Evolutionary conservation across 2,329 filamentous ascomycete genomes (phyloP).

Genomic region (Fusarium pininemorale): DNA sequence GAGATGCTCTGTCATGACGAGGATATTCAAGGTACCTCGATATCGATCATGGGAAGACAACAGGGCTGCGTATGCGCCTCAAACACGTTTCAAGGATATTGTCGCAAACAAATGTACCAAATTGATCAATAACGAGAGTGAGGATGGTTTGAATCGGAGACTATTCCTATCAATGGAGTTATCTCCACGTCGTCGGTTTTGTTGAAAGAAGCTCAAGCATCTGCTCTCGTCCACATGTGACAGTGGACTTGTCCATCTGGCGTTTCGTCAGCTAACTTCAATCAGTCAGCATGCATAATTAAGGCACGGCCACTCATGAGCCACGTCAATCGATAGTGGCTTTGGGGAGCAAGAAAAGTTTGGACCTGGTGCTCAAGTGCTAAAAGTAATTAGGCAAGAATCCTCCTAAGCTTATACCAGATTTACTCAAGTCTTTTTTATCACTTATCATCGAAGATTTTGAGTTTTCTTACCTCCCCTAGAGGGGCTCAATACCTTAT

Average conservation of each 20-base stretch:
- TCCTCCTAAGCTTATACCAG: not conserved
- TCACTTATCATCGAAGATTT: not conserved
- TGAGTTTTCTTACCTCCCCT: not conserved
- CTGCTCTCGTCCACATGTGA: constrained; percentile 41
- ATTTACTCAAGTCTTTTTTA: not conserved
- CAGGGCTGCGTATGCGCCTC: constrained; percentile 34
- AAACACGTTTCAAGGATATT: not conserved
- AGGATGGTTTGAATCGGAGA: constrained; percentile 3
- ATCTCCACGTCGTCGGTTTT: constrained; percentile 33
- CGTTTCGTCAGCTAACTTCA: constrained; percentile 41
- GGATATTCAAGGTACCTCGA: constrained; percentile 30
- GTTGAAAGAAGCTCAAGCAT: constrained; percentile 34
- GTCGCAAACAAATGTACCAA: not conserved
- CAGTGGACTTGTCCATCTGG: constrained; percentile 43
- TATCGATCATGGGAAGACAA: constrained; percentile 46
- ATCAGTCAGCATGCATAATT: constrained; percentile 28
- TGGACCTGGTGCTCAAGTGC: not conserved
- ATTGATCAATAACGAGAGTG: not conserved
- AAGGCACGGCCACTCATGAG: constrained; percentile 27
- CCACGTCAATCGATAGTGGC: constrained; percentile 19
- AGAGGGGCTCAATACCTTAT: constrained; percentile 1
- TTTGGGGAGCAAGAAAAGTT: not conserved
- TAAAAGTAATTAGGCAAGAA: not conserved
- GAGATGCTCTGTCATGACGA: constrained; percentile 59
- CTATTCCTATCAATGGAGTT: constrained; percentile 28